Evolutionary conservation across 352 stramenopile species (phyloP), one percentile per base, ranked within the genome.

Genomic region (Phytopythium mirpurense): DNA sequence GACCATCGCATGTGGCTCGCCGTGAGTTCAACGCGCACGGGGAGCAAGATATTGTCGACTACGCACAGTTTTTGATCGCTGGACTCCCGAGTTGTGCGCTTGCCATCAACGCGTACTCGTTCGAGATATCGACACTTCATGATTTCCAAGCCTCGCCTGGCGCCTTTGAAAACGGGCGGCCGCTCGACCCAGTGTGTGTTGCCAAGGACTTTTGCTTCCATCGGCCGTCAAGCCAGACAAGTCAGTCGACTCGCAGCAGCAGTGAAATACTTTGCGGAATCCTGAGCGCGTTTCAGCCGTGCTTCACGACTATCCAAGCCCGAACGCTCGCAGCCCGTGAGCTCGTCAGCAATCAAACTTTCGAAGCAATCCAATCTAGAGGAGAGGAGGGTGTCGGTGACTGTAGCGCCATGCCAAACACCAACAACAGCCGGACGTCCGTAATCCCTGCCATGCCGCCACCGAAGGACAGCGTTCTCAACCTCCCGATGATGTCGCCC

Each of bases 261-360:
- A 41, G 50, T 18, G 37, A 49, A 6, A 48, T 78, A 19, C 55
- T 61, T 40, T 88, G 75, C 41, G 78, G 79, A 9, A 50, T 86
- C 18, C 36, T 80, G 23, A 88, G 78, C 42, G 82, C 79, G 0
- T 93, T 93, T 40, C 55, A 78, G 51, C 82, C 80, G 14, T 87
- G 73, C 31, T 78, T 88, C 34, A 93, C 79, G 8, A 64, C 67
- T 32, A 29, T 79, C 15, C 32, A 56, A 49, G 49, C 63, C 12
- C 16, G 48, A 12, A 54, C 35, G 5, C 19, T 54, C 7, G n/a
- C 34, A 24, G 6, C 34, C 10, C 19, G 35, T 15, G 32, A 54
- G 6, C 19, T 19, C 61, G 23, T 31, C 60, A 47, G 21, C 19
- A 73, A 70, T 18, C 61, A 70, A 59, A 16, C 29, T 40, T 19